Evolutionary conservation across 2,329 filamentous ascomycete species (phyloP).

Genomic region (Nigrospora sphaerica): DNA sequence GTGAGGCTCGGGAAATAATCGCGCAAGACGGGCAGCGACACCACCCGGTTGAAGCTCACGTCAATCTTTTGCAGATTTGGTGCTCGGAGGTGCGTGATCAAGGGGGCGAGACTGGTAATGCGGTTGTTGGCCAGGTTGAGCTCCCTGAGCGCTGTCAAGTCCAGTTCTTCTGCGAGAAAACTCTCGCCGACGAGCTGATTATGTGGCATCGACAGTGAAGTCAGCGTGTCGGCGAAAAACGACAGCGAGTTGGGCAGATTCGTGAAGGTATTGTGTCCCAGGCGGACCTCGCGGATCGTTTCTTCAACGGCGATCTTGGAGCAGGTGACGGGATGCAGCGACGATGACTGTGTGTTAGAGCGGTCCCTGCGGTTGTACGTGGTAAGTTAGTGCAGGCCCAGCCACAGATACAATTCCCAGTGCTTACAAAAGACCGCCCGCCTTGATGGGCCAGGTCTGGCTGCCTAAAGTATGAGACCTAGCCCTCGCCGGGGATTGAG

Average conservation of each 20-base stretch:
- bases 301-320: slow-evolving; percentile 47
- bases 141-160: slow-evolving; percentile 68
- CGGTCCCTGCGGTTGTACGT: slow-evolving; percentile 37
- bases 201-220: slow-evolving; percentile 65
- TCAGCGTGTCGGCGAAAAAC: slow-evolving; percentile 64
- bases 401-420: too few relatives aligned
- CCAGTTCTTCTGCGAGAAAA: slow-evolving; percentile 60
- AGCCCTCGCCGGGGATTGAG: slow-evolving; percentile 39
- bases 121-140: slow-evolving; percentile 71
- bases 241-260: slow-evolving; percentile 63
- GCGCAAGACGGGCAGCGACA: slow-evolving; percentile 60
- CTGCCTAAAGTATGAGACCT: slow-evolving; percentile 40
- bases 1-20: slow-evolving; percentile 62
- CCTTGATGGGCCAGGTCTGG: slow-evolving; percentile 47
- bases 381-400: too few relatives aligned
- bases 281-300: slow-evolving; percentile 49
- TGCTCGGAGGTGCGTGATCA: slow-evolving; percentile 63
- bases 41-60: slow-evolving; percentile 74
- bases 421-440: slow-evolving; percentile 47
- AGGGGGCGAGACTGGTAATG: slow-evolving; percentile 60
- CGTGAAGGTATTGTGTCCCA: slow-evolving; percentile 72
- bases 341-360: slow-evolving; percentile 57
- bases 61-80: slow-evolving; percentile 72
- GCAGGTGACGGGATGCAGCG: slow-evolving; percentile 49
- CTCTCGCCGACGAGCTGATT: slow-evolving; percentile 62